phyloP scores from a whole-genome alignment of 495 filamentous ascomycete species.

The Penicillium paxilli region DNA sequence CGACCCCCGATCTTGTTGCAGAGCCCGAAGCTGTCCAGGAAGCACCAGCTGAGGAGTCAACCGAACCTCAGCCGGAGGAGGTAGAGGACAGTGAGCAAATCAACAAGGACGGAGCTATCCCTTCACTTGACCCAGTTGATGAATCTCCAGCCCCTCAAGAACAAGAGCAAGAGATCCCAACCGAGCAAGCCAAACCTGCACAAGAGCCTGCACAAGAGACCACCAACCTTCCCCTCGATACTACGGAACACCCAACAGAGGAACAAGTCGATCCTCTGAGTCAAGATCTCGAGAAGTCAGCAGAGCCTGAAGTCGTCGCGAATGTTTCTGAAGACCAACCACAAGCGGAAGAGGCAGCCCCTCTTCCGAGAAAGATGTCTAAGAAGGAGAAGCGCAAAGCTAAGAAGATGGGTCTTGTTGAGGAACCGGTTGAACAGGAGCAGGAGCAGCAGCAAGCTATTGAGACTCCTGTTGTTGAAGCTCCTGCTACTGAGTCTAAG shows the following conservation, averaged over 20 bases:
- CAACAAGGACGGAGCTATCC: neutral
- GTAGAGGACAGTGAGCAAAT: neutral
- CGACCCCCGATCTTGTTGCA: neutral
- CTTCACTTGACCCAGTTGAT: slow-evolving; percentile 17
- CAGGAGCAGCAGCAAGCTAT: neutral
- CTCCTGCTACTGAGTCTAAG: neutral
- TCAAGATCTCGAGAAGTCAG: slow-evolving; percentile 14
- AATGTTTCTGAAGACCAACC: slow-evolving; percentile 6
- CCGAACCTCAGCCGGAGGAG: neutral
- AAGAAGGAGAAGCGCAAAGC: slow-evolving; percentile 43
- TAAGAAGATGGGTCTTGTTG: slow-evolving; percentile 23
- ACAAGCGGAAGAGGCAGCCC: neutral
- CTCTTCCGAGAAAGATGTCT: slow-evolving; percentile 29
- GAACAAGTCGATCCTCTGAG: neutral
- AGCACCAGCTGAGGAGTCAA: neutral
- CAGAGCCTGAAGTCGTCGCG: slow-evolving; percentile 9
- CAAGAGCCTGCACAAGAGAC: too few species aligned
- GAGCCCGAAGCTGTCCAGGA: slow-evolving; percentile 4
- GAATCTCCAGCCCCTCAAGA: neutral
- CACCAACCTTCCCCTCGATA: neutral
- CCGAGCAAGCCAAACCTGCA: neutral
- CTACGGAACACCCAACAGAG: neutral
- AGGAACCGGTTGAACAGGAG: slow-evolving; percentile 1
- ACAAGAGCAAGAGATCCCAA: neutral
- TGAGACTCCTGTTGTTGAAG: neutral